A percentile compares a stretch with the other conserved stretches of the same genome.
Evolutionary conservation across 2,329 filamentous ascomycete species (phyloP).

Genomic region (Neofusicoccum laricinum): DNA sequence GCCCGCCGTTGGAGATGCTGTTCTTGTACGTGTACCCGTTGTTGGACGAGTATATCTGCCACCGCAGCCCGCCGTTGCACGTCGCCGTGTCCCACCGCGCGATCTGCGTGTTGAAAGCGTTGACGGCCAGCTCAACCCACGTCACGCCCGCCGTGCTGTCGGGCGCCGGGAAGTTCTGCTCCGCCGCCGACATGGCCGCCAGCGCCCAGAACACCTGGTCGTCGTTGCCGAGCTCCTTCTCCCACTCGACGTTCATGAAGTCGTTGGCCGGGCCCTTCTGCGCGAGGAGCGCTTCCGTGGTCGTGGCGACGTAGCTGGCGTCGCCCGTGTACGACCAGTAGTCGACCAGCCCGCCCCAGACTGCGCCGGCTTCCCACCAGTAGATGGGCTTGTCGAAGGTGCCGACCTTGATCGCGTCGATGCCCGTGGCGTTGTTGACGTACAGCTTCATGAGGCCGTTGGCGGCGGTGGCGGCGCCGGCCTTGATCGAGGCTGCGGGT

Average conservation of each 20-base stretch:
- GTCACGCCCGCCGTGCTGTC: conserved; percentile 37
- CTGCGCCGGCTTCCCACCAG: conserved; percentile 43
- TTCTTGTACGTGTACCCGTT: conserved; percentile 62
- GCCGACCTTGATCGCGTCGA: conserved; percentile 40
- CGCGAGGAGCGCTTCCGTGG: conserved; percentile 59
- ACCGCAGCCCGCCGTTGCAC: conserved; percentile 74
- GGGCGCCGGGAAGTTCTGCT: conserved; percentile 46
- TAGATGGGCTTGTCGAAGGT: conserved; percentile 49
- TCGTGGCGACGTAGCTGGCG: conserved; percentile 36
- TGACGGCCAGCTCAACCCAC: conserved; percentile 76
- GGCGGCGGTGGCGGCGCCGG: neutral
- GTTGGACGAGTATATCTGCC: conserved; percentile 83
- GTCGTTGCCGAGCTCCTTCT: conserved; percentile 47
- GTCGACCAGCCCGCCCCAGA: conserved; percentile 39
- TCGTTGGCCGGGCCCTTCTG: conserved; percentile 71
- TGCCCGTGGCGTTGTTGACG: conserved; percentile 3
- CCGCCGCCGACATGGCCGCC: conserved; percentile 57
- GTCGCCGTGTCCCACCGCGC: conserved; percentile 64
- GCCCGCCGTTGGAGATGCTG: conserved; percentile 56
- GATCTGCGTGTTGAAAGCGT: conserved; percentile 76
- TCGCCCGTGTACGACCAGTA: conserved; percentile 44
- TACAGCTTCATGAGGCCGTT: conserved; percentile 11
- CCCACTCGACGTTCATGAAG: conserved; percentile 56
- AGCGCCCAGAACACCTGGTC: conserved; percentile 60
- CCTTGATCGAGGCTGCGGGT: neutral